phyloP scores from a whole-genome alignment of 805 yeast genomes.

The Teunomyces barrocoloradensis region DNA sequence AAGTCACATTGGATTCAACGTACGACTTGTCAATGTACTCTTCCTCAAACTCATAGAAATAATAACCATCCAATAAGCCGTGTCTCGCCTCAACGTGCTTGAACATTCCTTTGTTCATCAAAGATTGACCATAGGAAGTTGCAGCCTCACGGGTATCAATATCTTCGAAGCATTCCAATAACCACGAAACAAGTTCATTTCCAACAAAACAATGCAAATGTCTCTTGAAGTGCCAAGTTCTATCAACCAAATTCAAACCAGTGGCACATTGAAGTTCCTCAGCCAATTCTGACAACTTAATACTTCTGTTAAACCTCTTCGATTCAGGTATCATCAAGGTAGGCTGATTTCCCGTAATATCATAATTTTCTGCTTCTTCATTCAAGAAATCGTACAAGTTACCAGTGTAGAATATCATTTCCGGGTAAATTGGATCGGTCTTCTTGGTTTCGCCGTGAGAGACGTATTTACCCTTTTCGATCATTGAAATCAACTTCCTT shows the following conservation, averaged over 20 bases:
- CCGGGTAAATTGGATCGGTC: constrained; percentile 59
- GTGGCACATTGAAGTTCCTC: constrained; percentile 68
- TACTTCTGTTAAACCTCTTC: constrained; percentile 46
- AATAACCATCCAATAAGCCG: constrained; percentile 87
- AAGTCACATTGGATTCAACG: constrained; percentile 20
- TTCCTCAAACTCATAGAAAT: constrained; percentile 71
- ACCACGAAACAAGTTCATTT: constrained; percentile 82
- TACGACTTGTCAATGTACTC: constrained; percentile 45
- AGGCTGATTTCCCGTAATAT: constrained; percentile 35
- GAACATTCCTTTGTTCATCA: constrained; percentile 72
- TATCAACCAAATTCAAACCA: constrained; percentile 62
- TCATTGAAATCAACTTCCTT: constrained; percentile 58
- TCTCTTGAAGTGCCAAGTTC: constrained; percentile 87
- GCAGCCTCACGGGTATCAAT: constrained; percentile 84
- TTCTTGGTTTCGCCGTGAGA: constrained; percentile 23
- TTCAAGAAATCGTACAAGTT: constrained; percentile 64
- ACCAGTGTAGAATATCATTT: constrained; percentile 85
- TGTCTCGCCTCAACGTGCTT: constrained; percentile 83
- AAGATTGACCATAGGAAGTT: constrained; percentile 67
- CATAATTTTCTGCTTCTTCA: constrained; percentile 44
- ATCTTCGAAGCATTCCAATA: constrained; percentile 73
- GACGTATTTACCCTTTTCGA: constrained; percentile 56
- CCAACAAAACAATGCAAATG: constrained; percentile 83
- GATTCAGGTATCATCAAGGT: constrained; percentile 32
- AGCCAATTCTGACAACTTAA: constrained; percentile 54